These are phyloP conservation scores for Sabuloglossum arenarium DNA, from an alignment of 495 filamentous ascomycete genomes.

Conservation along the genomic window DNA sequence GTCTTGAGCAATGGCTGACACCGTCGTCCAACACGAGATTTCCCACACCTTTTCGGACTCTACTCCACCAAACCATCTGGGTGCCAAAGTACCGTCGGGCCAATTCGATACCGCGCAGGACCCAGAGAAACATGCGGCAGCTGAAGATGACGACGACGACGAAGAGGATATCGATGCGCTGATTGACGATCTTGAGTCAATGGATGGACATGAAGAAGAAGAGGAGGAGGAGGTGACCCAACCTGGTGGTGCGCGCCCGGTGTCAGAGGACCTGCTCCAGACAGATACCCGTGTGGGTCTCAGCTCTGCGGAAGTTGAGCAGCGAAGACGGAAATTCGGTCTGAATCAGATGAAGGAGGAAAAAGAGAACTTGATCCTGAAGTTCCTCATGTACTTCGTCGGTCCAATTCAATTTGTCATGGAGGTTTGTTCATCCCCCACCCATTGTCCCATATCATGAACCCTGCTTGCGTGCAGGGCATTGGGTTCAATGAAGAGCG, in stretches of 20 bases:
- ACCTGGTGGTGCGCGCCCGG: conserved; percentile 27
- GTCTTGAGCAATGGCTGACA: conserved; percentile 3
- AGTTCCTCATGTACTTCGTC: conserved; percentile 70
- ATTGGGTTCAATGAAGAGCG: background rate
- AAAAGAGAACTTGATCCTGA: conserved; percentile 63
- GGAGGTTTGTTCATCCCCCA: conserved; percentile 36
- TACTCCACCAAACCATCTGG: conserved; percentile 7
- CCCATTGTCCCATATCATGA: background rate
- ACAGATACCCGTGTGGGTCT: conserved; percentile 54
- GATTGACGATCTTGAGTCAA: conserved; percentile 63
- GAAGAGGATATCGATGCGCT: conserved; percentile 60
- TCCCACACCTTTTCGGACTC: background rate
- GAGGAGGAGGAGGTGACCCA: conserved; percentile 27
- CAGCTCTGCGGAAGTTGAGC: conserved; percentile 41
- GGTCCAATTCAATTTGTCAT: conserved; percentile 90
- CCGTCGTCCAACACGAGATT: background rate
- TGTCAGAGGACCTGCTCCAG: conserved; percentile 46
- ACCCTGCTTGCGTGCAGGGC: too few species aligned
- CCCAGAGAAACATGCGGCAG: conserved; percentile 8
- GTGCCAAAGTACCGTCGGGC: conserved; percentile 4
- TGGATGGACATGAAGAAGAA: conserved; percentile 39
- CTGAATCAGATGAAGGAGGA: conserved; percentile 79
- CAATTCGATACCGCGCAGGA: conserved; percentile 1
- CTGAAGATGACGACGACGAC: conserved; percentile 24
- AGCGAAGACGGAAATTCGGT: conserved; percentile 59